Conservation (phyloP, 2,329 filamentous ascomycete species). For the Paecilomyces variotii region DNA sequence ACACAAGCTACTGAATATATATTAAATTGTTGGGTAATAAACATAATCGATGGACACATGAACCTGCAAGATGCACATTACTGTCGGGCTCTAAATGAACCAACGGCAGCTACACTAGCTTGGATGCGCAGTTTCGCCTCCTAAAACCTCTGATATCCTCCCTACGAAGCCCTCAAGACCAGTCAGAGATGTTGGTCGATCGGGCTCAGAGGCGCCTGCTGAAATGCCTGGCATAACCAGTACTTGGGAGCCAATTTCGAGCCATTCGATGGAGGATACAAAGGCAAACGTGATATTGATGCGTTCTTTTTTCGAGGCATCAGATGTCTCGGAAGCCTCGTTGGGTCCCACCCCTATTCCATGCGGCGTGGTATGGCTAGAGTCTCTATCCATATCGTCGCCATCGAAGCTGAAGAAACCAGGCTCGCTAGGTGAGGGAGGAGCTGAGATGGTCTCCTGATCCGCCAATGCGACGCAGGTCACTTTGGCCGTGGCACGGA, state of each 20-base stretch:
- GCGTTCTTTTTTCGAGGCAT: slow-evolving; percentile 17
- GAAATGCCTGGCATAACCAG: slow-evolving; percentile 54
- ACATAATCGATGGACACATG: not conserved
- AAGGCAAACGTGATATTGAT: slow-evolving; percentile 49
- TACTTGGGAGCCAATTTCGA: slow-evolving; percentile 49
- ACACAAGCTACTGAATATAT: not conserved
- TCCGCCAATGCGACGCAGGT: slow-evolving; percentile 43
- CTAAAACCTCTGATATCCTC: slow-evolving; percentile 28
- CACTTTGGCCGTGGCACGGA: slow-evolving; percentile 72
- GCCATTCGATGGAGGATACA: slow-evolving; percentile 49
- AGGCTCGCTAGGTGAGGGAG: slow-evolving; percentile 24
- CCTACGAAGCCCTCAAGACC: slow-evolving; percentile 56
- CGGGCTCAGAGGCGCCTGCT: slow-evolving; percentile 38
- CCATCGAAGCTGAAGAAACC: slow-evolving; percentile 40
- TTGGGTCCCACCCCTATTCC: slow-evolving; percentile 15
- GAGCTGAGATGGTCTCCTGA: slow-evolving; percentile 19
- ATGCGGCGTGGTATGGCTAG: slow-evolving; percentile 1
- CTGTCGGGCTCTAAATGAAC: not conserved
- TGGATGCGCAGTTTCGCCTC: slow-evolving; percentile 21
- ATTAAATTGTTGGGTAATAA: not conserved
- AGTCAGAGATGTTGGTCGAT: slow-evolving; percentile 40
- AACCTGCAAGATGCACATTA: not conserved
- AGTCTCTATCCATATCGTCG: slow-evolving; percentile 16
- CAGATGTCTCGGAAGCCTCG: slow-evolving; percentile 17
- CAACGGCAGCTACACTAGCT: not conserved